Evolutionary conservation across 208 protist species (phyloP).

Genomic region (Paratrypanosoma confusum): DNA sequence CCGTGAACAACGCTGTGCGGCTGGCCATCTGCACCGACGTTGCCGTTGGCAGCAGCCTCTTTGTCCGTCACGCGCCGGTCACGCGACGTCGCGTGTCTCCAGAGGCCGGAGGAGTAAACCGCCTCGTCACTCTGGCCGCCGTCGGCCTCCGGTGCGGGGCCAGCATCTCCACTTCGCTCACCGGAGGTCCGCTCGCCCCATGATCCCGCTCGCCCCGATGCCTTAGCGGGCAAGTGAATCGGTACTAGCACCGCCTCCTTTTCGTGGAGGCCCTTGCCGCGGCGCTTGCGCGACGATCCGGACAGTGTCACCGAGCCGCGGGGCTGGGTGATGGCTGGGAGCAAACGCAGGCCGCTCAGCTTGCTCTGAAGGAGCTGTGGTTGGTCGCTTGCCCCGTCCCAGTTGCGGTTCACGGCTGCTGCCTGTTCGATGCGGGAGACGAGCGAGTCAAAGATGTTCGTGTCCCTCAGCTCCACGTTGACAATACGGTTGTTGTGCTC

Average conservation of each 20-base stretch:
- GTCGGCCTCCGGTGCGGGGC: neutral
- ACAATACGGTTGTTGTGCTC: constrained; percentile 63
- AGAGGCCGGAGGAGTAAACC: neutral
- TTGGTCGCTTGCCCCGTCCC: neutral
- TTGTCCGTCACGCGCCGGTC: neutral
- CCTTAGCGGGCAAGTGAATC: neutral
- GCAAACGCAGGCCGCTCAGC: too few species aligned
- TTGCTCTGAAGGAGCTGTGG: constrained; percentile 22
- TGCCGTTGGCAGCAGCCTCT: neutral
- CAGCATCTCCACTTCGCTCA: neutral
- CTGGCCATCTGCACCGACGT: neutral
- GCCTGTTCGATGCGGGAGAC: constrained; percentile 44
- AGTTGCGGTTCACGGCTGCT: constrained; percentile 24
- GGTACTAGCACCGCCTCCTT: too few species aligned
- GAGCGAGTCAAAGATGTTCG: constrained; percentile 67
- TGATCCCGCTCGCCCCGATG: neutral
- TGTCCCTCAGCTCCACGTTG: constrained; percentile 50
- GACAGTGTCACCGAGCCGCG: too few species aligned
- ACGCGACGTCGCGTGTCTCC: neutral
- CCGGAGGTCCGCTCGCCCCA: neutral
- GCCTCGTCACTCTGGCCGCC: neutral
- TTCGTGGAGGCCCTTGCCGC: too few species aligned
- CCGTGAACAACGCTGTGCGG: too few species aligned
- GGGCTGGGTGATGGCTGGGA: too few species aligned
- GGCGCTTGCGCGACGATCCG: too few species aligned